A percentile compares a stretch with the other conserved stretches of the same genome.
Conservation (phyloP, 768 basidiomycete species). For the Suillus clintonianus region DNA sequence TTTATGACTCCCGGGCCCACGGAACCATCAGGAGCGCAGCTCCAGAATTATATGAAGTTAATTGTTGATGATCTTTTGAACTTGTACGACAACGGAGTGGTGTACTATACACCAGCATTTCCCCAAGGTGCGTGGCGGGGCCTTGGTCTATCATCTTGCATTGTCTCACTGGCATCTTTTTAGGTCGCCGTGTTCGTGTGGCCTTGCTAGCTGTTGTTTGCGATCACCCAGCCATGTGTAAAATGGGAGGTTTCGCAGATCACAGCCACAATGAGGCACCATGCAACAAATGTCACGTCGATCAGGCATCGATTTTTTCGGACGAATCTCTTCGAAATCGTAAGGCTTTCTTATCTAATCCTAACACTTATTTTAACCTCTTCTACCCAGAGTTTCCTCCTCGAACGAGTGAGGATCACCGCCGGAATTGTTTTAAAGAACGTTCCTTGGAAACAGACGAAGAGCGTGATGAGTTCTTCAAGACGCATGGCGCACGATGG, state of each 20-base stretch:
- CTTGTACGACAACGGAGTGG: conserved; percentile 27
- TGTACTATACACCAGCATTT: conserved; percentile 8
- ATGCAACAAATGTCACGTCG: conserved; percentile 26
- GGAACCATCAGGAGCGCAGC: conserved; percentile 27
- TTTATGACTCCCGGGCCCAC: conserved; percentile 26
- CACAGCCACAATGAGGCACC: conserved; percentile 24
- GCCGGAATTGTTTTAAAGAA: conserved; percentile 12
- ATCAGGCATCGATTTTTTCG: conserved; percentile 14
- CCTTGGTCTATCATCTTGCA: neutral
- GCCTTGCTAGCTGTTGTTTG: conserved; percentile 27
- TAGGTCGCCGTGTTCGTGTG: conserved; percentile 23
- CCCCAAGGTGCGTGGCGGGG: conserved; percentile 20
- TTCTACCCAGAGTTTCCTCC: conserved; percentile 6
- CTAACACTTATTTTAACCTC: neutral
- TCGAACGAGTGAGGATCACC: conserved; percentile 11
- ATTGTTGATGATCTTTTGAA: conserved; percentile 31
- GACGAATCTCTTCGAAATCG: conserved; percentile 15
- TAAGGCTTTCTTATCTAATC: neutral
- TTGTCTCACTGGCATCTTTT: neutral
- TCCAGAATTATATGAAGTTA: conserved; percentile 25
- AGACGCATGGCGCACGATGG: conserved; percentile 24
- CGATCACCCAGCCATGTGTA: conserved; percentile 32
- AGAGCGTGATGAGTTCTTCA: conserved; percentile 17
- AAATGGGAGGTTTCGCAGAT: conserved; percentile 27
- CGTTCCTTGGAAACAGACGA: neutral